Conservation (phyloP, 306 rosid genomes). For the Acacia acuminata region DNA sequence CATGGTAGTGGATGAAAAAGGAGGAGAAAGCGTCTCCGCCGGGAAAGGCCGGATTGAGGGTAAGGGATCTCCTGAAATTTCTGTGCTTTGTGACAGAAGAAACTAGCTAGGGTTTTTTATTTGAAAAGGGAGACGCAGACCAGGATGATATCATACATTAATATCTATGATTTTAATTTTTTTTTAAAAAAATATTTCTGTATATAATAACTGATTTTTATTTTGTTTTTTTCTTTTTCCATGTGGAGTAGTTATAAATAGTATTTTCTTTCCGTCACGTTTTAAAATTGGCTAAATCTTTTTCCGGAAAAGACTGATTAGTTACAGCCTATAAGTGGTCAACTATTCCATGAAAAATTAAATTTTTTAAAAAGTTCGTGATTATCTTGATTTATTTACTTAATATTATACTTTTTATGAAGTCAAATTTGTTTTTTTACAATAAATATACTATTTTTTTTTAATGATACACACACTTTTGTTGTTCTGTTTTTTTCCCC, state of each 20-base stretch:
- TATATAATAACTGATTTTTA: slow-evolving; percentile 34
- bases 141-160: background rate
- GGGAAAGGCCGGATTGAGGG: slow-evolving; percentile 43
- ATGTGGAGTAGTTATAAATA: background rate
- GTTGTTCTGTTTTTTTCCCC: too few species aligned
- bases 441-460: too few species aligned
- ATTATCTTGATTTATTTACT: too few species aligned
- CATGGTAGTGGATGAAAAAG: slow-evolving; percentile 22
- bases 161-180: background rate
- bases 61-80: slow-evolving; percentile 22
- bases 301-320: background rate
- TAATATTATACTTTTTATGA: too few species aligned
- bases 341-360: too few species aligned
- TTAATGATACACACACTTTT: too few species aligned
- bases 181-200: background rate
- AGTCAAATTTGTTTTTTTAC: too few species aligned
- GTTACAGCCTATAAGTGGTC: background rate
- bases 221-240: background rate
- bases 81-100: background rate
- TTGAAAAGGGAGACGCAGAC: slow-evolving; percentile 14
- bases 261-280: background rate
- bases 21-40: slow-evolving; percentile 75
- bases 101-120: background rate
- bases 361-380: too few species aligned
- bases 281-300: background rate